These are phyloP conservation scores for Clarireedia hainanense DNA, from an alignment of 2,329 filamentous ascomycete genomes.

Conservation along the genomic window DNA sequence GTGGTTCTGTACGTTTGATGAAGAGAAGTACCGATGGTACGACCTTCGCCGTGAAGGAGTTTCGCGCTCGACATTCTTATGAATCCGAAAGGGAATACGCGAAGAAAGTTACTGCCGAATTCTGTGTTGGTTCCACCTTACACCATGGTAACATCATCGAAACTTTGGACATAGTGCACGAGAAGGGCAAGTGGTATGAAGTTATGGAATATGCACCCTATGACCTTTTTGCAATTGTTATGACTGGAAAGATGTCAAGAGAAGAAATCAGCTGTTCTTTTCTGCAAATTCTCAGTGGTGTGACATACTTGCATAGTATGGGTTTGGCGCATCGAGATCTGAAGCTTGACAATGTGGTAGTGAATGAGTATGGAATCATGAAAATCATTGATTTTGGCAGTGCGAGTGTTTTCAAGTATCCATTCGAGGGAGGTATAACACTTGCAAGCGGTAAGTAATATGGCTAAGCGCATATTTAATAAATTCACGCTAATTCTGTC, in stretches of 20 bases:
- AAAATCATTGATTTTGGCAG: conserved; percentile 99
- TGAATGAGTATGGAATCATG: conserved; percentile 95
- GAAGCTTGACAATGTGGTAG: conserved; percentile 96
- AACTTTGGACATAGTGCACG: conserved; percentile 91
- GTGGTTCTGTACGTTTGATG: conserved; percentile 89
- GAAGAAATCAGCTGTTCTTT: conserved; percentile 89
- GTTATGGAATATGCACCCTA: conserved; percentile 98
- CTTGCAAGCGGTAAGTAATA: conserved; percentile 64
- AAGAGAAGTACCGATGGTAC: conserved; percentile 87
- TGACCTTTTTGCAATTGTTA: conserved; percentile 95
- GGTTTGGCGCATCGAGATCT: conserved; percentile 90
- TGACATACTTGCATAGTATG: conserved; percentile 91
- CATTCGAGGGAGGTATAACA: conserved; percentile 85
- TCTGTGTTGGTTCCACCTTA: conserved; percentile 93
- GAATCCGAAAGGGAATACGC: conserved; percentile 93
- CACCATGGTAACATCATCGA: conserved; percentile 99
- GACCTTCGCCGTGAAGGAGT: conserved; percentile 97
- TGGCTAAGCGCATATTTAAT: neutral
- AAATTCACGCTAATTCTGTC: conserved; percentile 7
- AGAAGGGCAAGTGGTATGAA: conserved; percentile 92
- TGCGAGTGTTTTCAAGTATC: conserved; percentile 93
- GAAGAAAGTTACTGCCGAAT: conserved; percentile 97
- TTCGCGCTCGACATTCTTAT: conserved; percentile 83
- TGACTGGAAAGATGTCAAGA: conserved; percentile 94
- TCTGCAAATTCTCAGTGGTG: conserved; percentile 87